These are phyloP conservation scores for Erodium chrysanthum DNA, from an alignment of 441 rosid genomes.

Conservation along the genomic window DNA sequence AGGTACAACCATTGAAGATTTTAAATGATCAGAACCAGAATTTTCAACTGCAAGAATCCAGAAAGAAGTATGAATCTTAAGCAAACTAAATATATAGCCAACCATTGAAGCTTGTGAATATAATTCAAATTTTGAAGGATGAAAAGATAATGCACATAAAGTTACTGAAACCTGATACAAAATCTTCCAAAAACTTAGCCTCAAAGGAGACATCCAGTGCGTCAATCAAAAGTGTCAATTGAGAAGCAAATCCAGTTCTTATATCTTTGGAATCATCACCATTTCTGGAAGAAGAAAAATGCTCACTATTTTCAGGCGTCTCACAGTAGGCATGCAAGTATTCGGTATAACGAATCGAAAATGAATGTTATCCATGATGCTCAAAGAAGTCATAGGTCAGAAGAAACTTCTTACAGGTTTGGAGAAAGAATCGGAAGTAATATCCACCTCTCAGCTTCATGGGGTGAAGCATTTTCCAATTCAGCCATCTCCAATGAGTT, in stretches of 20 bases:
- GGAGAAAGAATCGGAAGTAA: constrained; percentile 54
- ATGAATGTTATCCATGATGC: constrained; percentile 11
- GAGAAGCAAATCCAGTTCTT: constrained; percentile 73
- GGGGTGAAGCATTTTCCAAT: constrained; percentile 83
- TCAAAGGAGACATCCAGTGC: constrained; percentile 59
- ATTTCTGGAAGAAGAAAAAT: constrained; percentile 23
- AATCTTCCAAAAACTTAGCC: constrained; percentile 91
- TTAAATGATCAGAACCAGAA: constrained; percentile 52
- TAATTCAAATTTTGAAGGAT: constrained; percentile 11
- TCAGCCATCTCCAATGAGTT: constrained; percentile 95
- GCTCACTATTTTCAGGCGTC: constrained; percentile 3
- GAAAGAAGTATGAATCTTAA: constrained; percentile 12
- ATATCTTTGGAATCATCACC: constrained; percentile 46
- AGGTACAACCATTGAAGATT: constrained; percentile 71
- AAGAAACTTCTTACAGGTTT: constrained; percentile 48
- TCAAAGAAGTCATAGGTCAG: constrained; percentile 9
- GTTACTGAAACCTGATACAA: constrained; percentile 65
- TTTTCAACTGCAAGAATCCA: constrained; percentile 52
- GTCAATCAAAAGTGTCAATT: constrained; percentile 64
- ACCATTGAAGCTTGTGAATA: background rate
- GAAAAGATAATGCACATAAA: constrained; percentile 14
- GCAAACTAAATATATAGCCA: constrained; percentile 5
- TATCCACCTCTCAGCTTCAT: constrained; percentile 86
- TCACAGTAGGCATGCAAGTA: constrained; percentile 10
- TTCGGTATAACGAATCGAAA: background rate